Percentiles rank a stretch among this genome's conserved stretches.
These are phyloP conservation scores for Grammothele lineata DNA, from an alignment of 768 basidiomycete genomes.

Conservation along the genomic window DNA sequence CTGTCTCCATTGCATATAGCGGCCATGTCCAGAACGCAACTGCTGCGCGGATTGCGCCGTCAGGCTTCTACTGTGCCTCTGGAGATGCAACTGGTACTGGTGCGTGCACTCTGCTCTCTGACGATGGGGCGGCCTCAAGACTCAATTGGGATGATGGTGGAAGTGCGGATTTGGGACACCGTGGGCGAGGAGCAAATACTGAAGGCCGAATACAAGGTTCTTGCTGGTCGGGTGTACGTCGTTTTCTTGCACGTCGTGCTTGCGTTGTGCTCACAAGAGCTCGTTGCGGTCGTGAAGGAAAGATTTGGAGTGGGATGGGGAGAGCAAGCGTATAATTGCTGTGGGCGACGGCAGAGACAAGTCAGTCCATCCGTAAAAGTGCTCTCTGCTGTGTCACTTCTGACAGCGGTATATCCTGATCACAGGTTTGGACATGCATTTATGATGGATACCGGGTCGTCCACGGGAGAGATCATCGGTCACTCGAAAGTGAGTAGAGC, in stretches of 20 bases:
- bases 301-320: slow-evolving; percentile 95
- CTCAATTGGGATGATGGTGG: no score
- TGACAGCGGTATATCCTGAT: background rate
- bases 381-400: background rate
- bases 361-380: slow-evolving; percentile 32
- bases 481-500: slow-evolving; percentile 68
- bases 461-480: slow-evolving; percentile 84
- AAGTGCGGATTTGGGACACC: slow-evolving; percentile 94
- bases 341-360: slow-evolving; percentile 92
- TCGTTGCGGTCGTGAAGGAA: slow-evolving; percentile 48
- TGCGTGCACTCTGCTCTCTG: slow-evolving; percentile 27
- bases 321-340: slow-evolving; percentile 92
- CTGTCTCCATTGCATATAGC: slow-evolving; percentile 58
- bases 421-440: slow-evolving; percentile 81
- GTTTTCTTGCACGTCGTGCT: slow-evolving; percentile 18
- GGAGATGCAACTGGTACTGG: slow-evolving; percentile 81
- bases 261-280: background rate
- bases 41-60: slow-evolving; percentile 88
- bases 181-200: slow-evolving; percentile 79
- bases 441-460: slow-evolving; percentile 78
- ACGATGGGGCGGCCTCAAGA: no score
- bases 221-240: slow-evolving; percentile 67
- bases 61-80: slow-evolving; percentile 94
- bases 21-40: slow-evolving; percentile 84
- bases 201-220: slow-evolving; percentile 75